A percentile compares a stretch with the other conserved stretches of the same genome.
Conservation (phyloP, 2,329 filamentous ascomycete genomes). For the Rutstroemia sp. region DNA sequence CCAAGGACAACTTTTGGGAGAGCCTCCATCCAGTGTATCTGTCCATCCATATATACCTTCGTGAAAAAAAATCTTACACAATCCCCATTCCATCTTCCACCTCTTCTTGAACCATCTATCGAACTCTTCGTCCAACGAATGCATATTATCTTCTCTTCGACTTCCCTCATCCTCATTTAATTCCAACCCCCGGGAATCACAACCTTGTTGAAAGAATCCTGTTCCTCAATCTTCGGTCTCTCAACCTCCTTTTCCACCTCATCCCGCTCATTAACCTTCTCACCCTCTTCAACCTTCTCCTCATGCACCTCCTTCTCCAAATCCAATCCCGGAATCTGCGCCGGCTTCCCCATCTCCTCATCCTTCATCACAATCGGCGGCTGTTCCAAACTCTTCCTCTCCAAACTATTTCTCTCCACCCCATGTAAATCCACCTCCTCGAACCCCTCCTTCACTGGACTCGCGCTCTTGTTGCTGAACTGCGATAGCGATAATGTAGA, state of each 20-base stretch:
- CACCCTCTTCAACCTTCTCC: too few relatives aligned
- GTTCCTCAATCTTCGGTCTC: neutral
- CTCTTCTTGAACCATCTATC: too few relatives aligned
- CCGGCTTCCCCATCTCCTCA: conserved; percentile 4
- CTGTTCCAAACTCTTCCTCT: conserved; percentile 4
- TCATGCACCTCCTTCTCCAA: neutral
- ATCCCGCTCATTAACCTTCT: too few relatives aligned
- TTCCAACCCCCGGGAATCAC: neutral
- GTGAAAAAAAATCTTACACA: too few relatives aligned
- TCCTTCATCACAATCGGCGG: conserved; percentile 4
- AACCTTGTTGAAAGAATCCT: neutral
- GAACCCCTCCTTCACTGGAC: conserved; percentile 25
- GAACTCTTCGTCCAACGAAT: too few relatives aligned
- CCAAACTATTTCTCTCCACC: conserved; percentile 7
- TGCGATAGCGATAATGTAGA: conserved; percentile 16
- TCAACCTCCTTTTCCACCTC: too few relatives aligned
- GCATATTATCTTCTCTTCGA: too few relatives aligned
- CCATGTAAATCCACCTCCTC: conserved; percentile 28
- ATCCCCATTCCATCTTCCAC: too few relatives aligned
- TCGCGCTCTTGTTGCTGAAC: conserved; percentile 20
- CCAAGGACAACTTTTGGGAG: too few relatives aligned
- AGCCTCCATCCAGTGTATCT: too few relatives aligned
- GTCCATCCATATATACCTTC: too few relatives aligned
- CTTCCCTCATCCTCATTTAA: neutral
- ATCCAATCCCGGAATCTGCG: neutral